phyloP scores from a whole-genome alignment of 345 rosid genomes.

The Lepidium sativum region DNA sequence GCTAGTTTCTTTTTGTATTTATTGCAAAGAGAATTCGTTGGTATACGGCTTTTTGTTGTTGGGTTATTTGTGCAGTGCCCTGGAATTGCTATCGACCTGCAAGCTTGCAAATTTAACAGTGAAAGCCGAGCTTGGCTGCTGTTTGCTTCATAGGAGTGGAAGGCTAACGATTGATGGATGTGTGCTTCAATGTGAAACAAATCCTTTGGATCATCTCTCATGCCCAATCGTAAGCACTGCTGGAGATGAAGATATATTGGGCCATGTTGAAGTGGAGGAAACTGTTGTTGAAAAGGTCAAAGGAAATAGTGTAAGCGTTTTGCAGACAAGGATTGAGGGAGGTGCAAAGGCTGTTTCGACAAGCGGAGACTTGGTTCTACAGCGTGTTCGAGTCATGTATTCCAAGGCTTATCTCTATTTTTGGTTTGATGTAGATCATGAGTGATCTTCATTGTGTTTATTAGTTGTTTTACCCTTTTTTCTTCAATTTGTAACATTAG shows the following conservation, averaged over 20 bases:
- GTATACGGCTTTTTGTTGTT: conserved; percentile 27
- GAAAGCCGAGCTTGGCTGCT: conserved; percentile 91
- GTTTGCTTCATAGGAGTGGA: conserved; percentile 89
- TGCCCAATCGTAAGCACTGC: conserved; percentile 83
- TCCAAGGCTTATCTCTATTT: conserved; percentile 60
- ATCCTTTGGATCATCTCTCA: conserved; percentile 83
- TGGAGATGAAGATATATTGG: conserved; percentile 17
- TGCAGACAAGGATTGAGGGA: conserved; percentile 81
- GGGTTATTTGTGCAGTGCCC: conserved; percentile 48
- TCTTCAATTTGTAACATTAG: conserved; percentile 11
- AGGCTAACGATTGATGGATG: conserved; percentile 85
- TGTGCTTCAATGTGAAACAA: conserved; percentile 70
- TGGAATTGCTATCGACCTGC: conserved; percentile 80
- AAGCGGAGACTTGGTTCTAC: conserved; percentile 65
- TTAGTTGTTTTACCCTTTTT: neutral
- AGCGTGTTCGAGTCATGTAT: conserved; percentile 83
- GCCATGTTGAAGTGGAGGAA: conserved; percentile 31
- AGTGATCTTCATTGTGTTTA: conserved; percentile 2
- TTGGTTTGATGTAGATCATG: conserved; percentile 76
- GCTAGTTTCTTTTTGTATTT: conserved; percentile 11
- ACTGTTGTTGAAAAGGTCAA: conserved; percentile 16
- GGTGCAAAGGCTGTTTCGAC: conserved; percentile 85
- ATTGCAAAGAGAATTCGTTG: conserved; percentile 1
- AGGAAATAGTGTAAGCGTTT: conserved; percentile 52
- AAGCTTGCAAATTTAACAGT: conserved; percentile 77